These are phyloP conservation scores for Metschnikowia orientalis DNA, from an alignment of 805 yeast species.

Conservation along the genomic window DNA sequence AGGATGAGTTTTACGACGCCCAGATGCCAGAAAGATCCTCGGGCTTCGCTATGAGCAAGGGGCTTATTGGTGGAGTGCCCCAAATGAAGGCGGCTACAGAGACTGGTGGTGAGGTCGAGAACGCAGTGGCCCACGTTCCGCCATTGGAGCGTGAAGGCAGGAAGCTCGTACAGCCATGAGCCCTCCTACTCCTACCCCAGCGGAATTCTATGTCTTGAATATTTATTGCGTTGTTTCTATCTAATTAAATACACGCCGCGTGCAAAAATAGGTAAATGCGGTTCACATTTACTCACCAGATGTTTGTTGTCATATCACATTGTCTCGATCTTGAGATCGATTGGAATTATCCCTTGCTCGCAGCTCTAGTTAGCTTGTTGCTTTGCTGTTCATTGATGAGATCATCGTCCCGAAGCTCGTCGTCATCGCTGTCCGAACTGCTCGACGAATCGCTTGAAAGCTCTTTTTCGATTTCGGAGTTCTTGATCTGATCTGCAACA, in stretches of 20 bases:
- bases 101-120: conserved; percentile 18
- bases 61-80: conserved; percentile 90
- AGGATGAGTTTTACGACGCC: conserved; percentile 80
- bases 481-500: conserved; percentile 12
- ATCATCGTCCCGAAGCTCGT: conserved; percentile 21
- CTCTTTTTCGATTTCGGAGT: conserved; percentile 8
- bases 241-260: too few relatives aligned
- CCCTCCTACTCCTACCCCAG: too few relatives aligned
- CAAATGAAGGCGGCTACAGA: conserved; percentile 34
- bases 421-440: conserved; percentile 31
- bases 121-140: conserved; percentile 27
- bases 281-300: not conserved
- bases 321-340: too few relatives aligned
- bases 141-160: conserved; percentile 38
- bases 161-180: conserved; percentile 9
- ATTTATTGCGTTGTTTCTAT: too few relatives aligned
- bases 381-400: conserved; percentile 21
- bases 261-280: too few relatives aligned
- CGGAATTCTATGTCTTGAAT: not conserved
- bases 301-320: not conserved
- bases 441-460: conserved; percentile 28
- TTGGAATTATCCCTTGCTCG: conserved; percentile 31
- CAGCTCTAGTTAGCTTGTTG: conserved; percentile 36
- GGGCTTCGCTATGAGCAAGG: conserved; percentile 82
- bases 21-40: conserved; percentile 68